phyloP scores from a whole-genome alignment of 768 basidiomycete genomes.

The Gymnopilus junonius region DNA sequence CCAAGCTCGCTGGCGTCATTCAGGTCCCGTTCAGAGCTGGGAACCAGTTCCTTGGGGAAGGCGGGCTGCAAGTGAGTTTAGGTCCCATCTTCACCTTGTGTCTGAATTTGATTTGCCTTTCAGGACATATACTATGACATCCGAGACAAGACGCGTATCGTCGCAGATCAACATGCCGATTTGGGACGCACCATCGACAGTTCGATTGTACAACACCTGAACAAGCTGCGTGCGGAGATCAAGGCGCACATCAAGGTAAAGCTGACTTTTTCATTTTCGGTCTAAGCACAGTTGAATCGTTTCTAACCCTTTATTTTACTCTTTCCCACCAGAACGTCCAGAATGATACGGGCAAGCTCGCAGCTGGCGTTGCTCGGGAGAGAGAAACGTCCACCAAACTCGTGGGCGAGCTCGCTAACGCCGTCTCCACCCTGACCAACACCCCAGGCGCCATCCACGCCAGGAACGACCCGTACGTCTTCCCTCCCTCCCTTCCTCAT shows the following conservation, averaged over 20 bases:
- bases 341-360: slow-evolving; percentile 94
- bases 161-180: slow-evolving; percentile 96
- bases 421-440: slow-evolving; percentile 93
- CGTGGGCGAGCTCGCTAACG: slow-evolving; percentile 85
- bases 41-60: slow-evolving; percentile 98
- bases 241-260: slow-evolving; percentile 95
- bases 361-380: slow-evolving; percentile 90
- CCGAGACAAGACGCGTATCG: slow-evolving; percentile 89
- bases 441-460: slow-evolving; percentile 85
- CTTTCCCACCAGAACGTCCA: slow-evolving; percentile 72
- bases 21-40: slow-evolving; percentile 96
- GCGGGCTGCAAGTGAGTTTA: slow-evolving; percentile 77
- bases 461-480: slow-evolving; percentile 80
- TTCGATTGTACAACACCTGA: slow-evolving; percentile 96
- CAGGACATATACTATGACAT: slow-evolving; percentile 93
- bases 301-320: neutral
- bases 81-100: too few relatives aligned
- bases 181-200: slow-evolving; percentile 95
- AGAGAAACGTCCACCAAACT: slow-evolving; percentile 84
- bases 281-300: neutral
- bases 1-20: slow-evolving; percentile 92
- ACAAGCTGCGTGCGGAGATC: slow-evolving; percentile 93
- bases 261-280: neutral
- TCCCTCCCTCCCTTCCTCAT: slow-evolving; percentile 16
- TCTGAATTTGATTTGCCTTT: neutral